Base-by-base conservation (phyloP, 768 basidiomycete genomes). In the Russula brevipes region DNA sequence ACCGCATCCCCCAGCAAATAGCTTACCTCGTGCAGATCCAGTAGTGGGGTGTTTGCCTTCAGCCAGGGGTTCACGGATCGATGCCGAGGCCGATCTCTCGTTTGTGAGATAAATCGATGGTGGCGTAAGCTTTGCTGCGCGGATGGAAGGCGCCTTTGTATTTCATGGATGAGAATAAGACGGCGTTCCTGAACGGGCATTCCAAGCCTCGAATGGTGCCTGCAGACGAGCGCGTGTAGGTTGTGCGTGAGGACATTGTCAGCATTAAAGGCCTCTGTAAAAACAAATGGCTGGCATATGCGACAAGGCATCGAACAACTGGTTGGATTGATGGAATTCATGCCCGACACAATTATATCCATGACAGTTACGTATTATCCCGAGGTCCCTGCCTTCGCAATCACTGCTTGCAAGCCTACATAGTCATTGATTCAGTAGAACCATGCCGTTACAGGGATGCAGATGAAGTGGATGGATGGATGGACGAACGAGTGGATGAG, bases 61-160 rank as follows among this genome's bases (percentile, higher is more conserved):
- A 78, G 77, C 2, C 85, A 79, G 68, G 68, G 83, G 80, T 63
- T 85, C 85, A 4, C 85, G 85, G 64, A 81, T 82, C 60, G 81
- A 84, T 61, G 75, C 85, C 2, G 81, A 84, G 67, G 77, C 75
- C n/a, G 77, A 79, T 64, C 78, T 83, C 17, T 80, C 81, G 52
- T 71, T 76, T 65, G 84, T 84, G 5, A 80, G 76, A 53, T 82
- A 81, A 70, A 69, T 86, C 64, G 82, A 83, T 69, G 77, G 77
- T 65, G 86, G 86, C 62, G 78, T 85, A 4, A 84, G 85, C 65
- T 83, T 80, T 65, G 78, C 76, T 42, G 79, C 76, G 8, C 85
- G 82, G 83, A 66, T 82, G 68, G 77, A 71, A 47, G 79, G 81
- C 66, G 66, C 75, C 38, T 75, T 73, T 50, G 70, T 71, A 46